Conservation (phyloP, 2,329 filamentous ascomycete species). For the Pestalotiopsis sp. region DNA sequence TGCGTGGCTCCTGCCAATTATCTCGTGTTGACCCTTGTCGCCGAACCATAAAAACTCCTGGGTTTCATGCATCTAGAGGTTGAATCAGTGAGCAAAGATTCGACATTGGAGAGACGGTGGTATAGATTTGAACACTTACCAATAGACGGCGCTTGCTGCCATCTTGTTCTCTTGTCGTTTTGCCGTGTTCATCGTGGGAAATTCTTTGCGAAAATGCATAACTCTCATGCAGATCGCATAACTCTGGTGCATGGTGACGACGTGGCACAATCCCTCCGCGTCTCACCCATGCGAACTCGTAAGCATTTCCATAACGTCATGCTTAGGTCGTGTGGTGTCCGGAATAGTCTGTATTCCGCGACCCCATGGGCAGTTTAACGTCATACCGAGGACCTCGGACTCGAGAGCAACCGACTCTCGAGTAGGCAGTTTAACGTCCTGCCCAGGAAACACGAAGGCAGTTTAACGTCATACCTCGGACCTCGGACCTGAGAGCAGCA, state of each 20-base stretch:
- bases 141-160: not conserved
- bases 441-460: constrained; percentile 16
- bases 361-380: constrained; percentile 20
- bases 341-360: constrained; percentile 24
- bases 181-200: not conserved
- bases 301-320: constrained; percentile 37
- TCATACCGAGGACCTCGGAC: constrained; percentile 17
- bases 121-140: not conserved
- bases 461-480: constrained; percentile 45
- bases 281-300: constrained; percentile 18
- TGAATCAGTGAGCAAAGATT: too few species aligned
- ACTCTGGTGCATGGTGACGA: constrained; percentile 15
- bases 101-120: not conserved
- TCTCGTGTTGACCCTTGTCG: too few species aligned
- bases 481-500: constrained; percentile 9
- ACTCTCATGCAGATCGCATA: constrained; percentile 2
- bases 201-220: not conserved
- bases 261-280: constrained; percentile 14
- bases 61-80: too few species aligned
- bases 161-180: not conserved
- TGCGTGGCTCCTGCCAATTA: too few species aligned
- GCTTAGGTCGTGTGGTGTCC: constrained; percentile 34
- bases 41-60: too few species aligned
- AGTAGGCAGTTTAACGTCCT: constrained; percentile 28
- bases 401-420: constrained; percentile 12